Conservation (phyloP, 2,329 filamentous ascomycete genomes). For the Aspergillus udagawae region DNA sequence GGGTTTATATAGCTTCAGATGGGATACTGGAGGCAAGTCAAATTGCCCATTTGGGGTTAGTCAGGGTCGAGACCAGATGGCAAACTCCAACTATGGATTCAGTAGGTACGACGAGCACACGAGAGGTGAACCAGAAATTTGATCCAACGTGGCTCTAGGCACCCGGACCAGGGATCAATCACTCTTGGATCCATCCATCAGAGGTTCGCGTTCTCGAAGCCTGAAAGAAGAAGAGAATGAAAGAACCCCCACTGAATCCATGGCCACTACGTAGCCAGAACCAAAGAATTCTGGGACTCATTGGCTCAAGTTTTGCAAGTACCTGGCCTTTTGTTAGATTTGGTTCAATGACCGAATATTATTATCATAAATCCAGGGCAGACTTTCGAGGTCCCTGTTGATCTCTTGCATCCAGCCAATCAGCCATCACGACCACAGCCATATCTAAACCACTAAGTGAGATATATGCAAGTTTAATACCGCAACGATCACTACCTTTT, state of each 20-base stretch:
- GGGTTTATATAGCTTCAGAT: conserved; percentile 6
- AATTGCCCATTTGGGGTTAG: neutral
- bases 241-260: neutral
- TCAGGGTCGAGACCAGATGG: neutral
- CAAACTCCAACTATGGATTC: neutral
- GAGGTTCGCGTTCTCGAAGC: neutral
- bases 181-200: neutral
- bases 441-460: neutral
- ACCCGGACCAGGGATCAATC: neutral
- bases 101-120: neutral
- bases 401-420: neutral
- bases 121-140: neutral
- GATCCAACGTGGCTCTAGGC: neutral
- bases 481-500: neutral
- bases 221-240: neutral
- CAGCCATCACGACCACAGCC: neutral
- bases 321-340: neutral
- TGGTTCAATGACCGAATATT: neutral
- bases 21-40: neutral
- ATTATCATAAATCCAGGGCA: neutral
- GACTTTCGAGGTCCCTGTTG: neutral
- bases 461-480: neutral
- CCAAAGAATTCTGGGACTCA: neutral
- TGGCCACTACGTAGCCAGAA: neutral
- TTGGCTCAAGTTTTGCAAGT: too few relatives aligned